phyloP scores from a whole-genome alignment of 163 green algal species.

The Scenedesmus sp. region DNA sequence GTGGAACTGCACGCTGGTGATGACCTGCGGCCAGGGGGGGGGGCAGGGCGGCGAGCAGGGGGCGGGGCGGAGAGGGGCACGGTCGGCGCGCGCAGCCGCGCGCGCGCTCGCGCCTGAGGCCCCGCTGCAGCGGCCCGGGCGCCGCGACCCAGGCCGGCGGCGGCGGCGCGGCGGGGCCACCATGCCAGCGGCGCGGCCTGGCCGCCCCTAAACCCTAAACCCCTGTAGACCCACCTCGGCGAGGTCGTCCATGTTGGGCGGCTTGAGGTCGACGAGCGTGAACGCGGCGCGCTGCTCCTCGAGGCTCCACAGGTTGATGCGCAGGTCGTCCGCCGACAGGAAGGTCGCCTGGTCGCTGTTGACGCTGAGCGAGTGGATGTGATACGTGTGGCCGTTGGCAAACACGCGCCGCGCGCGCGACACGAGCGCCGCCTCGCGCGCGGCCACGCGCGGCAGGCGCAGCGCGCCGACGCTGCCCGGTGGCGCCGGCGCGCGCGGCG shows the following conservation, averaged over 20 bases:
- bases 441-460: conserved; percentile 63
- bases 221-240: conserved; percentile 77
- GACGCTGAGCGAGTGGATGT: conserved; percentile 96
- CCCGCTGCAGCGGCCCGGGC: too few relatives aligned
- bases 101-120: too few relatives aligned
- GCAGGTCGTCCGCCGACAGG: conserved; percentile 95
- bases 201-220: too few relatives aligned
- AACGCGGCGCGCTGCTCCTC: conserved; percentile 88
- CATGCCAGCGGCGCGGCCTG: too few relatives aligned
- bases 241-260: conserved; percentile 97
- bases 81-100: too few relatives aligned
- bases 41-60: too few relatives aligned
- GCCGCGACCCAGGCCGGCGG: too few relatives aligned
- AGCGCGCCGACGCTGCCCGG: conserved; percentile 40
- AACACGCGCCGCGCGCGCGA: conserved; percentile 82
- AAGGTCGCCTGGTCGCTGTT: conserved; percentile 96
- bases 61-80: too few relatives aligned
- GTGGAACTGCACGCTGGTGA: conserved; percentile 97
- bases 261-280: conserved; percentile 99
- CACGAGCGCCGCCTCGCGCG: conserved; percentile 65
- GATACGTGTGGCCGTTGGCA: conserved; percentile 96
- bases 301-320: conserved; percentile 98
- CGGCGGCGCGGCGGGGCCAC: too few relatives aligned
- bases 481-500: neutral
- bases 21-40: conserved; percentile 84